Conservation (phyloP, 768 basidiomycete genomes). For the Boletellus ananas region DNA sequence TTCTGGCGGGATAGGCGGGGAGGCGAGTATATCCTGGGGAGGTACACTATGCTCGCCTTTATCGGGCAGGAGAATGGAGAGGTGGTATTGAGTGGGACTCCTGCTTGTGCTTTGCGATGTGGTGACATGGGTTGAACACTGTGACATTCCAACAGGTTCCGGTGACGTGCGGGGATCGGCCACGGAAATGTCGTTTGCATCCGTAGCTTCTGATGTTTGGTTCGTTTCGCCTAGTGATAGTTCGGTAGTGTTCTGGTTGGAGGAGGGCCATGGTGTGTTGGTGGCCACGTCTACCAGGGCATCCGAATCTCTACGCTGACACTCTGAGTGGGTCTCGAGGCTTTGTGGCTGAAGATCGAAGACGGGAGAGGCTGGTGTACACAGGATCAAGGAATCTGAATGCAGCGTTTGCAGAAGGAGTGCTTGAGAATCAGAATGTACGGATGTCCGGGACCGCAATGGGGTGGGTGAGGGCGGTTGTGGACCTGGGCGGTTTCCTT, state of each 20-base stretch:
- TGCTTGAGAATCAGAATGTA: background rate
- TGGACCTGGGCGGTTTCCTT: background rate
- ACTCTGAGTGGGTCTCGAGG: background rate
- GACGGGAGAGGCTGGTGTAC: constrained; percentile 4
- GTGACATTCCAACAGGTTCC: background rate
- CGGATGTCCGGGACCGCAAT: background rate
- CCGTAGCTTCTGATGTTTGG: background rate
- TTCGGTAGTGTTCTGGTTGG: constrained; percentile 2
- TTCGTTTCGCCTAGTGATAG: background rate
- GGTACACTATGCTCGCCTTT: constrained; percentile 3
- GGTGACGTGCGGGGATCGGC: background rate
- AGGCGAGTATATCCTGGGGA: background rate
- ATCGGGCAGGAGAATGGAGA: background rate
- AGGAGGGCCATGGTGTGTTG: background rate
- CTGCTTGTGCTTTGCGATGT: constrained; percentile 3
- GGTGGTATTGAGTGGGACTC: constrained; percentile 16
- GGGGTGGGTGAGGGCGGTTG: background rate
- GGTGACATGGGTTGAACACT: background rate
- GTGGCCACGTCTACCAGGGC: background rate
- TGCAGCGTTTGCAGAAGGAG: background rate
- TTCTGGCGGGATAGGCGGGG: constrained; percentile 1
- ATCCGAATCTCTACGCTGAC: background rate
- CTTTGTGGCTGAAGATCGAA: constrained; percentile 2
- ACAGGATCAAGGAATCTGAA: background rate
- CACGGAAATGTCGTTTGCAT: background rate